phyloP scores from a whole-genome alignment of 805 yeast species.

The Nakazawaea anatomiae region DNA sequence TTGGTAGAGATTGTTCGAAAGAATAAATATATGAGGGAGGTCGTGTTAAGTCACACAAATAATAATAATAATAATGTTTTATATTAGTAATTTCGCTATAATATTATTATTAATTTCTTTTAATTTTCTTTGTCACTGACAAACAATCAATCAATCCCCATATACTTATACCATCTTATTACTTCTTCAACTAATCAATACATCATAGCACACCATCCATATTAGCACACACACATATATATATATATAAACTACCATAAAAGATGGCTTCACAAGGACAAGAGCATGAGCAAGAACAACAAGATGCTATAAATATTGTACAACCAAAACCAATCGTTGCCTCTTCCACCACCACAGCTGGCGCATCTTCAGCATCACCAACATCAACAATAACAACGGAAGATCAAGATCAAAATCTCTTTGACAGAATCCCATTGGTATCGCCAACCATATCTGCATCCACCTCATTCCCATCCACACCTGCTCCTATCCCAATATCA shows the following conservation, averaged over 20 bases:
- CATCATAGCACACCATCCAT: too few relatives aligned
- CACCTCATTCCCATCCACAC: conserved; percentile 19
- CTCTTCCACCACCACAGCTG: neutral
- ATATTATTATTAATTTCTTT: too few relatives aligned
- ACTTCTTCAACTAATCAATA: too few relatives aligned
- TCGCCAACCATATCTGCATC: conserved; percentile 34
- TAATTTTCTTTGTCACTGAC: too few relatives aligned
- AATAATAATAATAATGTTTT: too few relatives aligned
- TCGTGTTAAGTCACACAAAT: too few relatives aligned
- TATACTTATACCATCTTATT: too few relatives aligned
- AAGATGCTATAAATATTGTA: neutral
- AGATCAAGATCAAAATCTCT: conserved; percentile 16
- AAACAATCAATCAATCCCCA: too few relatives aligned
- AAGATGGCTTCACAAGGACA: too few relatives aligned
- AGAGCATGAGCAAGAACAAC: neutral
- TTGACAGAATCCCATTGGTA: conserved; percentile 30
- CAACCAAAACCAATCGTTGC: neutral
- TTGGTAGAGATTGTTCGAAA: conserved; percentile 92
- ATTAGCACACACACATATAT: neutral
- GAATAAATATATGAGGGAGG: conserved; percentile 36
- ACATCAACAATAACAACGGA: neutral
- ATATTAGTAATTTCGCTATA: too few relatives aligned
- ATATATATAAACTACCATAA: neutral
- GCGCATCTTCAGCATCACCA: neutral
- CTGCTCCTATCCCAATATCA: conserved; percentile 19